phyloP scores from a whole-genome alignment of 108 stramenopile genomes.

The Epithemia pelagica region DNA sequence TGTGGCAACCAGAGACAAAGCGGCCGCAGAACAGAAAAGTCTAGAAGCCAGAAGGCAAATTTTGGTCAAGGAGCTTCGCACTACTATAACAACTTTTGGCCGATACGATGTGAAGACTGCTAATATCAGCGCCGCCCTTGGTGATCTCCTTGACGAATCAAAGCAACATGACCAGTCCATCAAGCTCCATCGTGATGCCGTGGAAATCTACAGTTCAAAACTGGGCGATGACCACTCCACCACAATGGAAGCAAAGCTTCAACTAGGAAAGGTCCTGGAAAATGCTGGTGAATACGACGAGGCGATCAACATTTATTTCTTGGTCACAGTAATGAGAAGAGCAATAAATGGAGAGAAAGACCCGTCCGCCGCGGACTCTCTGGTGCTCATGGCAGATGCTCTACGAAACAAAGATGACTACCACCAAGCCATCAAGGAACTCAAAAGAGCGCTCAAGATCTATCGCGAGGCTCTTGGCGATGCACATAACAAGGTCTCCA shows the following conservation, averaged over 20 bases:
- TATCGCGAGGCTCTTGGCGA: slow-evolving; percentile 50
- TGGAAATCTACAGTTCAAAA: slow-evolving; percentile 45
- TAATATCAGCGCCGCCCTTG: slow-evolving; percentile 38
- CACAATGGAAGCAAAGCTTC: slow-evolving; percentile 31
- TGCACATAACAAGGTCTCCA: slow-evolving; percentile 35
- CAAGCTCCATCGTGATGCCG: slow-evolving; percentile 40
- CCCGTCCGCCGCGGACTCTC: slow-evolving; percentile 20
- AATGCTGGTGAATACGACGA: slow-evolving; percentile 39
- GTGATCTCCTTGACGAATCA: slow-evolving; percentile 36
- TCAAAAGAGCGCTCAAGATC: slow-evolving; percentile 45
- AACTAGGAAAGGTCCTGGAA: slow-evolving; percentile 34
- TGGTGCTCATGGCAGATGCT: slow-evolving; percentile 23
- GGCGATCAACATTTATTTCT: slow-evolving; percentile 30
- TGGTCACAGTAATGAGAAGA: slow-evolving; percentile 36
- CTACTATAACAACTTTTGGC: slow-evolving; percentile 31
- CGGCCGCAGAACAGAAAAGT: neutral
- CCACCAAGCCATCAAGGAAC: slow-evolving; percentile 44
- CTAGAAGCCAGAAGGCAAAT: slow-evolving; percentile 21
- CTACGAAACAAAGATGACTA: slow-evolving; percentile 39
- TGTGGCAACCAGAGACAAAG: neutral
- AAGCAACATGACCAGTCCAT: slow-evolving; percentile 30
- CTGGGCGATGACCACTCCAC: slow-evolving; percentile 47
- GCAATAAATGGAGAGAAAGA: slow-evolving; percentile 39
- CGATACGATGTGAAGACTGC: slow-evolving; percentile 39
- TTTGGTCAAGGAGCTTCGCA: slow-evolving; percentile 35